Conservation (phyloP, 371 early-diverging fungal genomes). For the Agmasoma carcini region DNA sequence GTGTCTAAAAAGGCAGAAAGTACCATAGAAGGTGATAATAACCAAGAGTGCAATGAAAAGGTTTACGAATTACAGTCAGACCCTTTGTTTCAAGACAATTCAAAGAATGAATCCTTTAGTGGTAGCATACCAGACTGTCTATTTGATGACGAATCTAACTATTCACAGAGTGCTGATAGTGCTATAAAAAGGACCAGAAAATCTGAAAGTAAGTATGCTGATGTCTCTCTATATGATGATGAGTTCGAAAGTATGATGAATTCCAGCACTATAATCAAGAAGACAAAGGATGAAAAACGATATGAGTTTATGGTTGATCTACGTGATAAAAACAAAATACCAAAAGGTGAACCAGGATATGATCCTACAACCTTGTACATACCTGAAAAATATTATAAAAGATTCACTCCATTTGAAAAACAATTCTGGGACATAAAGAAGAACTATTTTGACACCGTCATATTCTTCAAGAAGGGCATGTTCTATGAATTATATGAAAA, state of each 20-base stretch:
- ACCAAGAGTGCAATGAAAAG: too few relatives aligned
- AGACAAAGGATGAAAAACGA: constrained; percentile 58
- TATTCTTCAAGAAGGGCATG: constrained; percentile 98
- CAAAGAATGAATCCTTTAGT: too few relatives aligned
- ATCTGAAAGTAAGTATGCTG: too few relatives aligned
- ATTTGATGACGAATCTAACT: too few relatives aligned
- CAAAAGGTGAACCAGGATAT: constrained; percentile 63
- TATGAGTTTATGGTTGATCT: constrained; percentile 65
- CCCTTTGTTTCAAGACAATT: too few relatives aligned
- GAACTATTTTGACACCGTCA: constrained; percentile 74
- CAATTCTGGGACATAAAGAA: constrained; percentile 98
- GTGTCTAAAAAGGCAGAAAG: too few relatives aligned
- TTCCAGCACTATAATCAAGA: constrained; percentile 19
- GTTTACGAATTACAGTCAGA: too few relatives aligned
- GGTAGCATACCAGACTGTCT: too few relatives aligned
- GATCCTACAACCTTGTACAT: constrained; percentile 79
- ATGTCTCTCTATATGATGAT: too few relatives aligned
- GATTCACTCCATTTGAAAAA: constrained; percentile 84
- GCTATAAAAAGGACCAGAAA: too few relatives aligned
- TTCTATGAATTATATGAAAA: constrained; percentile 96
- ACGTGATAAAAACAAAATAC: constrained; percentile 60
- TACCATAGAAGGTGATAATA: too few relatives aligned
- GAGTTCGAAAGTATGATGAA: background rate
- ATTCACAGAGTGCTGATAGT: too few relatives aligned
- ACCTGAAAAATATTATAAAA: constrained; percentile 62